phyloP scores from a whole-genome alignment of 345 rosid genomes.

The Linum usitatissimum region DNA sequence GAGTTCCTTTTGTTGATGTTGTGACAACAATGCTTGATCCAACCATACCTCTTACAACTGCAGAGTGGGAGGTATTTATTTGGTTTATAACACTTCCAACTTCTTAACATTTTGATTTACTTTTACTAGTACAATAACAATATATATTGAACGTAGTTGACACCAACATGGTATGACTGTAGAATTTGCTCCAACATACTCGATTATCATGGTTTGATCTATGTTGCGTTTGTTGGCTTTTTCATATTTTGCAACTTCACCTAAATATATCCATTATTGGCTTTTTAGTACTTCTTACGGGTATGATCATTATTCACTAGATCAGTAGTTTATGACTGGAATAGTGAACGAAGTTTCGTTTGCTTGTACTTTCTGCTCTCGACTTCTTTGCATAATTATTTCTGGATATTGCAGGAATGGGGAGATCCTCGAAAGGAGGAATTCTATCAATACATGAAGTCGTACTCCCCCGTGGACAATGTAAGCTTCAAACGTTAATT shows the following conservation, averaged over 20 bases:
- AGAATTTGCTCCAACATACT: neutral
- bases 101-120: neutral
- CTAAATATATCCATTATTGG: too few species aligned
- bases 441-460: conserved; percentile 77
- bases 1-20: conserved; percentile 92
- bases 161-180: neutral
- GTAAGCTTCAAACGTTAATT: conserved; percentile 23
- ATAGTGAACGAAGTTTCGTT: neutral
- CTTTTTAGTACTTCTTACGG: neutral
- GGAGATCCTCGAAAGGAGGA: conserved; percentile 92
- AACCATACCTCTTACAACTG: conserved; percentile 83
- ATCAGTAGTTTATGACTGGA: neutral
- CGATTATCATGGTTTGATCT: neutral
- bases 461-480: conserved; percentile 93
- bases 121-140: neutral
- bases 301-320: neutral
- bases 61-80: conserved; percentile 86
- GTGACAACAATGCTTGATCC: conserved; percentile 97
- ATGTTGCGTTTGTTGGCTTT: too few species aligned
- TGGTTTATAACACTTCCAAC: neutral
- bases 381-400: neutral
- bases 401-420: conserved; percentile 66
- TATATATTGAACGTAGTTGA: neutral
- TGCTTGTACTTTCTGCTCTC: neutral
- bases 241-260: too few species aligned